These are phyloP conservation scores for Xylariaceae sp. DNA, from an alignment of 2,329 filamentous ascomycete genomes.

Conservation along the genomic window DNA sequence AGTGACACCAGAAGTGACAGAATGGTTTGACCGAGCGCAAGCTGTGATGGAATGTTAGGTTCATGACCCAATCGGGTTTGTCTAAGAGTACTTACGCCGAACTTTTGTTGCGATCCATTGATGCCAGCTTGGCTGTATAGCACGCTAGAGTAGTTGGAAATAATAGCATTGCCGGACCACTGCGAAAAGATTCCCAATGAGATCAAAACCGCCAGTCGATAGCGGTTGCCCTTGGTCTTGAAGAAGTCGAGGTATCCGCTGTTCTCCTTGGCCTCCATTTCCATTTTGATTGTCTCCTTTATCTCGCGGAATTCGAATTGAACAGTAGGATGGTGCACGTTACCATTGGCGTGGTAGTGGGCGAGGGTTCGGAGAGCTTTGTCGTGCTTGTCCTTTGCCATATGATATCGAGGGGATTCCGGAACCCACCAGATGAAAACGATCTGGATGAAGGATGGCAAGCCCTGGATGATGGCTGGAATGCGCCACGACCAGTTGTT, in stretches of 20 bases:
- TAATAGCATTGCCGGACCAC: constrained; percentile 59
- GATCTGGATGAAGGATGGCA: constrained; percentile 47
- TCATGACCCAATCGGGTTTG: constrained; percentile 8
- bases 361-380: constrained; percentile 54
- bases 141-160: constrained; percentile 55
- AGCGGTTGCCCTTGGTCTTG: constrained; percentile 55
- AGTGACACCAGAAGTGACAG: constrained; percentile 53
- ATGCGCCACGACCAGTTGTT: constrained; percentile 52
- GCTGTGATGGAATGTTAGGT: constrained; percentile 28
- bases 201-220: constrained; percentile 50
- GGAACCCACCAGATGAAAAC: constrained; percentile 45
- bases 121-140: constrained; percentile 56
- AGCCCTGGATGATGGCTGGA: constrained; percentile 45
- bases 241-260: constrained; percentile 55
- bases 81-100: constrained; percentile 36
- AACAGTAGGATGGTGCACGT: constrained; percentile 50
- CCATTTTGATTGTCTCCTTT: constrained; percentile 54
- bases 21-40: constrained; percentile 49
- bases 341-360: constrained; percentile 56
- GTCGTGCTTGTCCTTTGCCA: constrained; percentile 51
- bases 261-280: constrained; percentile 44
- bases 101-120: constrained; percentile 41
- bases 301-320: constrained; percentile 61
- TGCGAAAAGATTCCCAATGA: constrained; percentile 59
- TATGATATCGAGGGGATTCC: constrained; percentile 43